These are phyloP conservation scores for Globisporangium emineosum DNA, from an alignment of 352 stramenopile genomes.

Conservation along the genomic window DNA sequence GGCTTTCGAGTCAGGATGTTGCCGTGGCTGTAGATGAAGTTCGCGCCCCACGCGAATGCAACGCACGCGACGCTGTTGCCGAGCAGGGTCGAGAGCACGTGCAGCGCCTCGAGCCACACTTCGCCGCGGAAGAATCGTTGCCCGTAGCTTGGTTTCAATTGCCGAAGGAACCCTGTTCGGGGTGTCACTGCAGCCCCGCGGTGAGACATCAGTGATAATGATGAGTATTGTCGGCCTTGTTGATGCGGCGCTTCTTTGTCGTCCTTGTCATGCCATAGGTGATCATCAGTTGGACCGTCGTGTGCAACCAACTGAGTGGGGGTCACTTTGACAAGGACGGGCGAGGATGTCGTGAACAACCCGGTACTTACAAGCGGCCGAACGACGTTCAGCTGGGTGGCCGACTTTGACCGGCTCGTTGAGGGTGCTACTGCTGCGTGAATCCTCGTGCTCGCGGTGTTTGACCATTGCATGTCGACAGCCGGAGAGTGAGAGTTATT, in stretches of 20 bases:
- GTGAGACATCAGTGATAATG: not conserved
- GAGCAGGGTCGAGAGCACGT: conserved; percentile 5
- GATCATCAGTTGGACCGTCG: not conserved
- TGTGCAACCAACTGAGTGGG: not conserved
- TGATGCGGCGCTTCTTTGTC: not conserved
- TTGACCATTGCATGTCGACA: not conserved
- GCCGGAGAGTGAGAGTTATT: too few species aligned
- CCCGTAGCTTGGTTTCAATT: not conserved
- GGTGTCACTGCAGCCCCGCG: not conserved
- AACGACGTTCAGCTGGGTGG: not conserved
- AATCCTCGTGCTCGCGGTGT: not conserved
- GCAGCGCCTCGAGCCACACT: conserved; percentile 13
- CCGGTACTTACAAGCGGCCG: not conserved
- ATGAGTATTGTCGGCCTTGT: not conserved
- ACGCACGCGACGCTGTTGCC: conserved; percentile 2
- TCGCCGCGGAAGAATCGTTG: not conserved
- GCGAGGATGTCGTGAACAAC: not conserved
- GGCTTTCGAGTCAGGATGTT: not conserved
- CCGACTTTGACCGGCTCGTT: not conserved
- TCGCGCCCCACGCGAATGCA: not conserved
- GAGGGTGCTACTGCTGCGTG: not conserved
- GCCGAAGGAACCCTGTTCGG: not conserved
- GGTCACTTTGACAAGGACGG: not conserved
- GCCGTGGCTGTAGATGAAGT: conserved; percentile 5
- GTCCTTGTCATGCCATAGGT: not conserved